Percentiles rank a stretch among this genome's conserved stretches.
These are phyloP conservation scores for Cucurbita pepo DNA, from an alignment of 306 rosid genomes.

Conservation along the genomic window DNA sequence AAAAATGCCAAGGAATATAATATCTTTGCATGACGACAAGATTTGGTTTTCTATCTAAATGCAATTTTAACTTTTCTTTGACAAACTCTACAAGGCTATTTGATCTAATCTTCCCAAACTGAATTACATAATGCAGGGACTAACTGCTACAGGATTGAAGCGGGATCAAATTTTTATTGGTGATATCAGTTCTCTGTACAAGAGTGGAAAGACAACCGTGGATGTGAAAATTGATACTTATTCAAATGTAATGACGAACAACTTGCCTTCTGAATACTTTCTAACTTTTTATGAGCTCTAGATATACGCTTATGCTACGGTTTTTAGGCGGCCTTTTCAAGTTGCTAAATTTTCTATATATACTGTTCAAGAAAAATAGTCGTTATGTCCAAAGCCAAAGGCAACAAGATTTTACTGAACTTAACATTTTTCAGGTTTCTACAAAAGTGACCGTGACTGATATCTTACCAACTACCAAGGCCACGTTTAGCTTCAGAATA, in stretches of 20 bases:
- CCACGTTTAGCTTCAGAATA: conserved; percentile 63
- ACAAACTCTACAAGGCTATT: background rate
- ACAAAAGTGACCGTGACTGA: conserved; percentile 60
- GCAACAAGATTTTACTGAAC: background rate
- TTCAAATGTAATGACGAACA: conserved; percentile 47
- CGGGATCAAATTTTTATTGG: conserved; percentile 69
- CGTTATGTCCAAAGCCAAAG: background rate
- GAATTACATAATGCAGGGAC: conserved; percentile 41
- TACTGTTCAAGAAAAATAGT: background rate
- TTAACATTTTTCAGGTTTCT: conserved; percentile 34
- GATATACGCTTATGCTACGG: background rate
- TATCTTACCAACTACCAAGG: conserved; percentile 50
- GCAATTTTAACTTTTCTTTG: background rate
- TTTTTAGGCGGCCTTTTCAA: background rate
- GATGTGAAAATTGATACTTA: conserved; percentile 82
- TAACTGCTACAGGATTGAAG: conserved; percentile 76
- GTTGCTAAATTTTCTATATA: background rate
- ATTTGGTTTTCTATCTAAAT: background rate
- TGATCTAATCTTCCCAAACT: background rate
- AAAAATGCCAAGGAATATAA: background rate
- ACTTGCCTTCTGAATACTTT: background rate
- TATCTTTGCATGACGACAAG: background rate
- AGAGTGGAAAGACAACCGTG: conserved; percentile 51
- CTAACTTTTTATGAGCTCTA: background rate
- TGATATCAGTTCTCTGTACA: conserved; percentile 64